These are phyloP conservation scores for Tuber microsphaerosporum DNA, from an alignment of 495 filamentous ascomycete genomes.

Conservation along the genomic window DNA sequence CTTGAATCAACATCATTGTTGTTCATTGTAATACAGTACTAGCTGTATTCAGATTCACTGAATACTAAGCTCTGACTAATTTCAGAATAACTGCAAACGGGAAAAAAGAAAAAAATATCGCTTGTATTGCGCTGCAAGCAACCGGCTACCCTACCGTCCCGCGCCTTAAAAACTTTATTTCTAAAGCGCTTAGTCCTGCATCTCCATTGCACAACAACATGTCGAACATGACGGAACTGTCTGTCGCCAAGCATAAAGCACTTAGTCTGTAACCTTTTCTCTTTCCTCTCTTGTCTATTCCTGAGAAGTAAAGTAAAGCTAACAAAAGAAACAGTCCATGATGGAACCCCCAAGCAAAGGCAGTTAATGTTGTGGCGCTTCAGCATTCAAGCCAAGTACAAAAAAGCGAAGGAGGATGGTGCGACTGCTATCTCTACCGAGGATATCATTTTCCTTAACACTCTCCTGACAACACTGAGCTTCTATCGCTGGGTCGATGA, in stretches of 20 bases:
- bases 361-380: not conserved
- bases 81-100: not conserved
- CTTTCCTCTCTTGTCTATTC: not conserved
- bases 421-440: not conserved
- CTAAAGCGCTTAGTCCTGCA: not conserved
- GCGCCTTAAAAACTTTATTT: not conserved
- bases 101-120: not conserved
- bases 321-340: not conserved
- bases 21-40: not conserved
- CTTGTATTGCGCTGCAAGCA: not conserved
- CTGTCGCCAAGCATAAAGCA: not conserved
- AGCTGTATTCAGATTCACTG: not conserved
- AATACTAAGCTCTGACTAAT: not conserved
- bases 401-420: not conserved
- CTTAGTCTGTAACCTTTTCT: not conserved
- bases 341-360: not conserved
- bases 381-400: not conserved
- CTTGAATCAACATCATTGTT: not conserved
- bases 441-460: not conserved
- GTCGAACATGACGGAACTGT: not conserved
- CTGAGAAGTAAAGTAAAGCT: not conserved
- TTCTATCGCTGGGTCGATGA: not conserved
- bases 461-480: not conserved
- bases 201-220: not conserved
- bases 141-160: not conserved